A percentile compares a stretch with the other conserved stretches of the same genome.
These are phyloP conservation scores for Rubroboletus pulcherrimus DNA, from an alignment of 768 basidiomycete genomes.

Conservation along the genomic window DNA sequence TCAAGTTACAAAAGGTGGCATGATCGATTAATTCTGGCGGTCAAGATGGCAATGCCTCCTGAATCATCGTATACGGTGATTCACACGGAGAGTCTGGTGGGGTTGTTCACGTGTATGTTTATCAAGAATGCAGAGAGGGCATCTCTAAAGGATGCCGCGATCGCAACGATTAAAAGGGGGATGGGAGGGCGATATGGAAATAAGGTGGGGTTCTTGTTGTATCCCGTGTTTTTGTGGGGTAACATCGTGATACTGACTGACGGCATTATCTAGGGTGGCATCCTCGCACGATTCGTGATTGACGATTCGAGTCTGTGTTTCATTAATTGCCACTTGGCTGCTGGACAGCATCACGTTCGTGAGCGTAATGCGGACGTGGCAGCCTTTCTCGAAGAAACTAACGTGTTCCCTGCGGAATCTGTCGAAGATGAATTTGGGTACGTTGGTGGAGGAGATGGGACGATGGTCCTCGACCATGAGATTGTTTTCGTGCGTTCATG, in stretches of 20 bases:
- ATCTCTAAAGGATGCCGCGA: conserved; percentile 60
- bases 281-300: conserved; percentile 83
- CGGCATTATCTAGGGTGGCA: conserved; percentile 63
- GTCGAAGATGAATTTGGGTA: conserved; percentile 63
- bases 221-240: neutral
- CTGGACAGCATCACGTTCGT: conserved; percentile 80
- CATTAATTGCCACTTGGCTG: conserved; percentile 97
- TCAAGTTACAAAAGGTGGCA: conserved; percentile 87
- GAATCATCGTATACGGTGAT: conserved; percentile 75
- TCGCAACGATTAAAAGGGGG: conserved; percentile 87
- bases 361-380: conserved; percentile 85
- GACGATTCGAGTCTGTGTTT: conserved; percentile 93
- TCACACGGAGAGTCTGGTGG: conserved; percentile 87
- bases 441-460: conserved; percentile 88
- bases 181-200: conserved; percentile 94
- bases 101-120: conserved; percentile 75
- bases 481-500: conserved; percentile 65
- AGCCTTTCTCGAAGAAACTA: conserved; percentile 79
- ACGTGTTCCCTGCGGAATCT: conserved; percentile 53
- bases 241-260: conserved; percentile 1
- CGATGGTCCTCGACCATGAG: conserved; percentile 93
- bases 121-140: conserved; percentile 63
- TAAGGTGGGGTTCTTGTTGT: conserved; percentile 56
- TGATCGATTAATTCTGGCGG: conserved; percentile 68
- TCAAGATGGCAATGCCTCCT: conserved; percentile 69